phyloP scores from a whole-genome alignment of 2,329 filamentous ascomycete species.

The Kalaharituber pfeilii region DNA sequence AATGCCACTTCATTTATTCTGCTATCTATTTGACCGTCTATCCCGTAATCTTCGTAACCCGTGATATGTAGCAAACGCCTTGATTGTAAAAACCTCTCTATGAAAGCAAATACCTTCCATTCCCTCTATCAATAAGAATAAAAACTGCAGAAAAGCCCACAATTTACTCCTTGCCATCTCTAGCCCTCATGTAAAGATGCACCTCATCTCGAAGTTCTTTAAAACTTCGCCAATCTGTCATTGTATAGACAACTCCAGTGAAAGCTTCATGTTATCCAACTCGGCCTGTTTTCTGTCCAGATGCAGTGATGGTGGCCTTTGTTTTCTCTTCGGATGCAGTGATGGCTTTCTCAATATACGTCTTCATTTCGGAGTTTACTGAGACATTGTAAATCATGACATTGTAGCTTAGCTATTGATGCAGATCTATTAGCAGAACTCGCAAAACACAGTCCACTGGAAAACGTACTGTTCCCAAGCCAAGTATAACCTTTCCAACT shows the following conservation, averaged over 20 bases:
- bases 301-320: neutral
- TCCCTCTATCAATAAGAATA: neutral
- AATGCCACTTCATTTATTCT: neutral
- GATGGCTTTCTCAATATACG: neutral
- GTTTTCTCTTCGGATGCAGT: neutral
- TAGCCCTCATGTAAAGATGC: neutral
- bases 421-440: neutral
- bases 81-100: neutral
- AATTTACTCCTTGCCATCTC: neutral
- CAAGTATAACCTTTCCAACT: constrained; percentile 7
- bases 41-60: neutral
- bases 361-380: neutral
- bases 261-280: neutral
- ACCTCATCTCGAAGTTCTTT: neutral
- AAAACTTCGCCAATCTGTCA: neutral
- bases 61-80: neutral
- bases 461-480: constrained; percentile 1
- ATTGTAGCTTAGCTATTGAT: neutral
- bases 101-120: neutral
- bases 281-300: neutral
- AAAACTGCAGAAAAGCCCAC: neutral
- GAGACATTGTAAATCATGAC: neutral
- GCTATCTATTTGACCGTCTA: neutral
- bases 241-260: neutral
- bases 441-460: neutral